These are phyloP conservation scores for Leccinum pachyderme DNA, from an alignment of 1,284 basidiomycete species.

Conservation along the genomic window DNA sequence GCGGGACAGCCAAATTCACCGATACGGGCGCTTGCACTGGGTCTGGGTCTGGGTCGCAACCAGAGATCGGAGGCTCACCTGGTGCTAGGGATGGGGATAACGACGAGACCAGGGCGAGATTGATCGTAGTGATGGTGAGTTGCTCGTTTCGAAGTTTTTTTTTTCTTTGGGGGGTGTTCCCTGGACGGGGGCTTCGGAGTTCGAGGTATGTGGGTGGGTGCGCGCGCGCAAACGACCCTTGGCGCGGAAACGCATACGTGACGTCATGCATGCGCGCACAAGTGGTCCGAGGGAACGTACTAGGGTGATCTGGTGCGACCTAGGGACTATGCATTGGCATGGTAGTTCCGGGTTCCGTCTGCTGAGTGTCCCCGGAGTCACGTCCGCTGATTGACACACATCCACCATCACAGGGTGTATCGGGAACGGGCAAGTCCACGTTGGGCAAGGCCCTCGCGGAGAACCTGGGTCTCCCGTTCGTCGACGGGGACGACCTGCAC, in stretches of 20 bases:
- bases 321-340: too few relatives aligned
- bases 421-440: constrained; percentile 87
- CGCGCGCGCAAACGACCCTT: too few relatives aligned
- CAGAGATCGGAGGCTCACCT: not conserved
- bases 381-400: not conserved
- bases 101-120: constrained; percentile 1
- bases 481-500: constrained; percentile 91
- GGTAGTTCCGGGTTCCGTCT: too few relatives aligned
- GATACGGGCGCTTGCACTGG: too few relatives aligned
- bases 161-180: not conserved
- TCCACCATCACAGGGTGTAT: constrained; percentile 58
- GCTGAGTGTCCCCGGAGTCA: too few relatives aligned
- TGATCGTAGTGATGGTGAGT: constrained; percentile 50
- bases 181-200: not conserved
- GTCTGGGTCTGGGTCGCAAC: not conserved
- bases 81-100: not conserved
- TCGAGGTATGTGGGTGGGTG: too few relatives aligned
- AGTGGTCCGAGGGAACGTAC: too few relatives aligned
- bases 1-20: too few relatives aligned
- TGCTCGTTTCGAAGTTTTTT: not conserved
- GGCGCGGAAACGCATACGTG: too few relatives aligned
- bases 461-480: constrained; percentile 67
- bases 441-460: constrained; percentile 67
- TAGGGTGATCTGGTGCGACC: too few relatives aligned
- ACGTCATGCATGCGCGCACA: too few relatives aligned